These are phyloP conservation scores for Pythium insidiosum DNA, from an alignment of 352 stramenopile genomes.

Conservation along the genomic window DNA sequence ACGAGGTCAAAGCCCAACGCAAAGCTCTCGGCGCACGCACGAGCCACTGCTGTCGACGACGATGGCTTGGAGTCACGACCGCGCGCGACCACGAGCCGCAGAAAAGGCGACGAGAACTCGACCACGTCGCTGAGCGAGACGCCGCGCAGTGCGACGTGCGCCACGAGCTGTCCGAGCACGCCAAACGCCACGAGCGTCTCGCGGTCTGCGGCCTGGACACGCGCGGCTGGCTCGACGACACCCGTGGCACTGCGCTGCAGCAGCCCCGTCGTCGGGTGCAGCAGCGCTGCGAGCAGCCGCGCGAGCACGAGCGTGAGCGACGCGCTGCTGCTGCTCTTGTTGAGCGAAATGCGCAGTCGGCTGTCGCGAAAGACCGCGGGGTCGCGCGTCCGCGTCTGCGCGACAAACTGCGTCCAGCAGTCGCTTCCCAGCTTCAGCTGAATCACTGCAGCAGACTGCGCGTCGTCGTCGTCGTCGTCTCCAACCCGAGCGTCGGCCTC, in stretches of 20 bases:
- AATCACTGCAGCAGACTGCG: too few relatives aligned
- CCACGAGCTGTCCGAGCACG: constrained; percentile 52
- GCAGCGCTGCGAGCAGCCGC: constrained; percentile 7
- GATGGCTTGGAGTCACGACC: neutral
- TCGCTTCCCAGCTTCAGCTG: too few relatives aligned
- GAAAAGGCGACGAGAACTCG: constrained; percentile 45
- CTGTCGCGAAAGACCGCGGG: constrained; percentile 3
- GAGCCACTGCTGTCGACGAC: neutral
- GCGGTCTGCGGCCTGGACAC: neutral
- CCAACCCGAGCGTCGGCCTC: too few relatives aligned
- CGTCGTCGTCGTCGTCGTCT: too few relatives aligned
- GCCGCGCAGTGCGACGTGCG: constrained; percentile 43
- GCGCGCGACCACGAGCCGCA: constrained; percentile 25
- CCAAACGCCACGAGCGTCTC: constrained; percentile 35
- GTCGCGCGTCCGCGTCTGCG: constrained; percentile 4
- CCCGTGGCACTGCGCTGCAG: constrained; percentile 4
- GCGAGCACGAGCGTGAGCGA: constrained; percentile 16
- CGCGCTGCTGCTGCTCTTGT: too few relatives aligned
- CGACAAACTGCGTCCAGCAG: constrained; percentile 14
- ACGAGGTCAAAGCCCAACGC: constrained; percentile 46
- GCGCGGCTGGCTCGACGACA: constrained; percentile 4
- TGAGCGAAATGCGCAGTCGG: constrained; percentile 9
- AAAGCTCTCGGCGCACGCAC: constrained; percentile 25
- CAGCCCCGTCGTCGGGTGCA: constrained; percentile 10
- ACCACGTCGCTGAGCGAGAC: constrained; percentile 40